Evolutionary conservation across 2,329 filamentous ascomycete species (phyloP), one percentile per base, ranked within the genome.

Genomic region (Fonsecaea monophora): DNA sequence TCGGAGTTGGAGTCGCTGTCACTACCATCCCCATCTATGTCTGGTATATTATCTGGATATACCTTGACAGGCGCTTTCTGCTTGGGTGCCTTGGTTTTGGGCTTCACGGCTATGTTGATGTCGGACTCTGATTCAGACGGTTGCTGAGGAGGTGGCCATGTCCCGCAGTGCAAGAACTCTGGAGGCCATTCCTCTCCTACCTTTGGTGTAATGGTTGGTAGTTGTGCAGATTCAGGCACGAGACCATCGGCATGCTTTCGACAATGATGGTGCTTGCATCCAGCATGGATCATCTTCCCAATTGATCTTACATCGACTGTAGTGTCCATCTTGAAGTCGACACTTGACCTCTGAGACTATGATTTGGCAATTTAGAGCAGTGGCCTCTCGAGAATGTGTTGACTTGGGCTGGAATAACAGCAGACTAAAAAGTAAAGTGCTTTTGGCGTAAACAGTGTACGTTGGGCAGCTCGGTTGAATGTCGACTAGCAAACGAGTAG

Each of bases 101-200:
- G 45, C 15, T 10, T 62, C 32, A 18, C 30, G 50, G 12, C 42
- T 55, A 42, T 21, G 18, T 34, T 34, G 38, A 21, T 48, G 12
- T 42, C 38, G 15, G 18, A 12, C 40, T 15, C 53, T 12, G 38
- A 57, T 13, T 66, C 45, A n/a, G 35, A 18, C 8, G 34, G 6
- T 12, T 35, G 13, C 15, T 25, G 59, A 9, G 34, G 54, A n/a
- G 59, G 53, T 61, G 64, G 64, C 64, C 64, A 66, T 34, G 45
- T 37, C 9, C 64, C 64, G 56, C 64, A 62, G 35, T 66, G 64
- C 38, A 66, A 42, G 48, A 62, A 66, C 25, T 66, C 64, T 32
- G 64, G 64, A 21, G 60, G 53, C 48, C 53, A 58, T 35, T 40
- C 42, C 25, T 60, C 60, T 15, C 10, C 38, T 13, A 53, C 18